Conservation (phyloP, 1,139 yeast species). For the Zygosaccharomyces pseudobailii region DNA sequence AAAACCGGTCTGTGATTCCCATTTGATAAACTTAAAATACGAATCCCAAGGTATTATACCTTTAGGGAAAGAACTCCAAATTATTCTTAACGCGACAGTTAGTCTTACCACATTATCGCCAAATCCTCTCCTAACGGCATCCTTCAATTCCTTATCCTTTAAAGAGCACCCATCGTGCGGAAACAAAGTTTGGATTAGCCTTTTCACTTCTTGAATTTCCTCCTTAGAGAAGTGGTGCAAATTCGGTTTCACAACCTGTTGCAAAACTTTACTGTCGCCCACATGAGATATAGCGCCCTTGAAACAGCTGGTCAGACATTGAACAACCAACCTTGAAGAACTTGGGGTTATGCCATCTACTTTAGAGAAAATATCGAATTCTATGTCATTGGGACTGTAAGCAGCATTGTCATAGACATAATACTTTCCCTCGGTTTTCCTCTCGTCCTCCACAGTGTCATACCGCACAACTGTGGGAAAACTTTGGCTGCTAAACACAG, state of each 20-base stretch:
- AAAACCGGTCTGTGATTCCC: conserved; percentile 23
- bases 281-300: conserved; percentile 18
- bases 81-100: conserved; percentile 28
- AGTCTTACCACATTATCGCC: conserved; percentile 24
- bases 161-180: conserved; percentile 37
- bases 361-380: conserved; percentile 29
- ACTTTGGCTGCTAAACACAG: conserved; percentile 1
- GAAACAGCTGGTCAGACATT: conserved; percentile 31
- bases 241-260: conserved; percentile 35
- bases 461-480: neutral
- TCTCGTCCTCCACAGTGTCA: neutral
- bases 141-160: conserved; percentile 29
- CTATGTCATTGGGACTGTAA: conserved; percentile 7
- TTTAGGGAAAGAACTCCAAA: conserved; percentile 33
- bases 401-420: conserved; percentile 17
- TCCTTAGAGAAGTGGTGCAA: conserved; percentile 32
- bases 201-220: conserved; percentile 27
- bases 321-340: conserved; percentile 34
- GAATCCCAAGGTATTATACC: conserved; percentile 36
- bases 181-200: conserved; percentile 28
- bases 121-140: conserved; percentile 19
- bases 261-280: conserved; percentile 13
- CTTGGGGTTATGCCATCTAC: conserved; percentile 29
- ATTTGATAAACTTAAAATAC: conserved; percentile 25
- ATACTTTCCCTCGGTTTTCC: conserved; percentile 7